phyloP scores from a whole-genome alignment of 1,139 yeast species.

The Sugiyamaella japonica region DNA sequence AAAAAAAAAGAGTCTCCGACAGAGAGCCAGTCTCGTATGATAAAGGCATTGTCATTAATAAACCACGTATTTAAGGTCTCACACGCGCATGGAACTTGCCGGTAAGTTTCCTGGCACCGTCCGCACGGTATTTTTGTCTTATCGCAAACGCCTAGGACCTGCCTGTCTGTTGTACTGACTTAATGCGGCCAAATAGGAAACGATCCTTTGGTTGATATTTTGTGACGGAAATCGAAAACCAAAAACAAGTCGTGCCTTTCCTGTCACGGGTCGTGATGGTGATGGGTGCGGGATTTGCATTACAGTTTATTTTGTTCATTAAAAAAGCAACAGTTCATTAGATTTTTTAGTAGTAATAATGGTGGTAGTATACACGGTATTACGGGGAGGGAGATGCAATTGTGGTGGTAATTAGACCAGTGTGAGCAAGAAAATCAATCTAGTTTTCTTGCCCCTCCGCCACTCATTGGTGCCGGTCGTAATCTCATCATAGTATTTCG shows the following conservation, averaged over 20 bases:
- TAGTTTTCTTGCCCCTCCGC: constrained; percentile 2
- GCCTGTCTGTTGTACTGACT: neutral
- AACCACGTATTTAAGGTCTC: neutral
- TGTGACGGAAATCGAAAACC: neutral
- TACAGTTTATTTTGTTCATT: neutral
- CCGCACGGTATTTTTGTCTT: too few species aligned
- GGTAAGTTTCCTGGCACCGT: too few species aligned
- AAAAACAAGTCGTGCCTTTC: too few species aligned
- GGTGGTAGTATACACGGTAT: neutral
- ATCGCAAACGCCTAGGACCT: neutral
- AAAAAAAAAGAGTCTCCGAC: too few species aligned
- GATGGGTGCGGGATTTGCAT: neutral
- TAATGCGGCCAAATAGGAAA: neutral
- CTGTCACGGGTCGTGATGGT: neutral
- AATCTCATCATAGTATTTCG: constrained; percentile 33
- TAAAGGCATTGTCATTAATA: too few species aligned
- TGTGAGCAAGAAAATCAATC: neutral
- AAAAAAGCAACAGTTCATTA: neutral
- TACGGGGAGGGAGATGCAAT: neutral
- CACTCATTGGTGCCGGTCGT: constrained; percentile 33
- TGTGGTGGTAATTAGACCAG: too few species aligned
- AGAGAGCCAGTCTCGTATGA: too few species aligned
- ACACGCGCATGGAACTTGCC: neutral
- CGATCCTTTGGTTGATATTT: neutral
- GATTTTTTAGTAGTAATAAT: neutral